phyloP scores from a whole-genome alignment of 2,329 filamentous ascomycete genomes.

The Fusarium foetens region DNA sequence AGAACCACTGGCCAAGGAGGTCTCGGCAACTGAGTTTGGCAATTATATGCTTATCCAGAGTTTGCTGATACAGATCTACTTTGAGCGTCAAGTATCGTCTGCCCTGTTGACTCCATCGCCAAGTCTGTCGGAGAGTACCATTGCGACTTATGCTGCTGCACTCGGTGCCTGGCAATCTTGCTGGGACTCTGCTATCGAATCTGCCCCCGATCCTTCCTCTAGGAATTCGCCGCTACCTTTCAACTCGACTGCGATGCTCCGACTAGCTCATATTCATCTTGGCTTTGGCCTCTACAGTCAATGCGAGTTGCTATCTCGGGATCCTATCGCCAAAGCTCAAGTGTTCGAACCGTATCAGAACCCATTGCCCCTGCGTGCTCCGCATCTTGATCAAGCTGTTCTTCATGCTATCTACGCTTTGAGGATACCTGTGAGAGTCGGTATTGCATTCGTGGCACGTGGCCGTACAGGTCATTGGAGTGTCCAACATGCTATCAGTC shows the following conservation, averaged over 20 bases:
- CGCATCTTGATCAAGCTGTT: constrained; percentile 22
- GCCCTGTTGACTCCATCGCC: background rate
- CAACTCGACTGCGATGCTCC: constrained; percentile 3
- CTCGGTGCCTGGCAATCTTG: background rate
- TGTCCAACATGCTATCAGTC: constrained; percentile 22
- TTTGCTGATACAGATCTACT: constrained; percentile 21
- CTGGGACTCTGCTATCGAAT: background rate
- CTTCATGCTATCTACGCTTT: constrained; percentile 26
- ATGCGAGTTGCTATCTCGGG: background rate
- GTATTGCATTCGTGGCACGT: constrained; percentile 26
- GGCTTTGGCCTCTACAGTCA: background rate
- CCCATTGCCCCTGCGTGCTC: background rate
- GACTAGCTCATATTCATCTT: background rate
- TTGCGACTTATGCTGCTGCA: background rate
- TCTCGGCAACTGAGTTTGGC: constrained; percentile 14
- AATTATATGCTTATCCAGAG: constrained; percentile 29
- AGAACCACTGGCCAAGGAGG: background rate
- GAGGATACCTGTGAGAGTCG: constrained; percentile 21
- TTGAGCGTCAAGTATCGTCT: constrained; percentile 9
- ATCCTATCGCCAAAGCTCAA: background rate
- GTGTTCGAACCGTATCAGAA: constrained; percentile 1
- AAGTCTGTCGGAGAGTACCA: background rate
- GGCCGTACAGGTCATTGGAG: constrained; percentile 27
- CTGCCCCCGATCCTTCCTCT: background rate
- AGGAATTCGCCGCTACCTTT: background rate